Evolutionary conservation across 1,284 basidiomycete genomes (phyloP), one percentile per base, ranked within the genome.

Genomic region (Marasmius sp.): DNA sequence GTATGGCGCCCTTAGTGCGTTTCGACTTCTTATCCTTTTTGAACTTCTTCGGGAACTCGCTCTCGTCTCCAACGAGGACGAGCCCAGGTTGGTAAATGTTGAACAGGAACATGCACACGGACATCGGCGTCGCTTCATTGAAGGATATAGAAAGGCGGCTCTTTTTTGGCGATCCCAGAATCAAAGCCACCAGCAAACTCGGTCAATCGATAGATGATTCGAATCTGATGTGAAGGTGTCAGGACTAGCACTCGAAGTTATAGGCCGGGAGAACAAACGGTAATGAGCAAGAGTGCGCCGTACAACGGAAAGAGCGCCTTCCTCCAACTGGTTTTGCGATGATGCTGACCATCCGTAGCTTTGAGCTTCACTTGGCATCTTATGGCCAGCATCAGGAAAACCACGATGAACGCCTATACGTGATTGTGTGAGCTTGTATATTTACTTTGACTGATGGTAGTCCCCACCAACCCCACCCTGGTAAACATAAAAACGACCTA

Each of bases 401-500:
- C 22, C 9, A 66, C 54, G 20, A 69, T 60, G 63, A 68, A 69
- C 43, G 43, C 43, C 43, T 45, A 14, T 6, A 7, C 5, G 43
- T 20, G 45, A 64, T 63, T 43, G 6, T 5, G 43, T 45, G 16
- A 45, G 14, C 43, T 14, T 14, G 43, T 7, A 16, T 9, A 18
- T 45, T 6, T 45, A 6, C 14, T 16, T 16, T 6, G 6, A 16
- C 43, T 45, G 14, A 45, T 16, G 5, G 14, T 18, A 14, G 14
- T 7, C 12, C 43, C 20, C 20, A 45, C 43, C 43, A 14, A 69
- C 67, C 4, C 68, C 68, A n/a, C 64, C 68, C 64, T 65, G 66
- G 66, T 69, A 69, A 60, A 68, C 64, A 53, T 69, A 61, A 20
- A 68, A 59, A 18, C 67, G 66, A 6, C 65, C 39, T 1, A 57